Evolutionary conservation across 2,329 filamentous ascomycete species (phyloP), one percentile per base, ranked within the genome.

Genomic region (Monosporascus sp.): DNA sequence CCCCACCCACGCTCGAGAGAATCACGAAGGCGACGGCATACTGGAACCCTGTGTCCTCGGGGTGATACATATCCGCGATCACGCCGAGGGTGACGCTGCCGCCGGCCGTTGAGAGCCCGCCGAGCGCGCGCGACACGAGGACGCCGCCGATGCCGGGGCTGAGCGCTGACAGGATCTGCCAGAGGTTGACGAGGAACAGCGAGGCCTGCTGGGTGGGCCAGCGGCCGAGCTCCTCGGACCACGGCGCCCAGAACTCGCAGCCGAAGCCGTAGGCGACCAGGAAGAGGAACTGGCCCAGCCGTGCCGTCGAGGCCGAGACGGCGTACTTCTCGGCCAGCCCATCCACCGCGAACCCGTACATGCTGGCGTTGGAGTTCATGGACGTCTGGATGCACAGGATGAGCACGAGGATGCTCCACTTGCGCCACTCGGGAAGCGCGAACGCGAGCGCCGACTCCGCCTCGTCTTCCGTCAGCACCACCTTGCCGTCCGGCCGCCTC

Each of bases 171-270:
- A 85, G 83, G 0, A 90, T 66, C 58, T 89, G 85, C 75, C 80
- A 92, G 53, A 90, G 68, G 61, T 92, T 92, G 67, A 93, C 88
- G 15, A 92, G 73, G 57, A 85, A 78, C 53, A 92, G 71, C 38
- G 83, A 88, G 22, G 78, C 70, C 75, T 91, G 88, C 25, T 92
- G 76, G 51, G 93, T 79, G 2, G 81, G 83, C 74, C 83, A 86
- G 48, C 89, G 81, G n/a, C 89, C 89, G 47, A 90, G 76, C 64
- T 93, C 89, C 67, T 94, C 89, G 45, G 82, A 87, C 87, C 89
- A 93, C 0, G 89, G 89, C 0, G 89, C 89, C 89, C 89, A 93
- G 0, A 92, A 77, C 71, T 93, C 89, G 68, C 89, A 93, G 25
- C 89, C 89, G 66, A 93, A 92, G 18, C 88, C 89, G 66, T 93